These are phyloP conservation scores for Thuja plicata DNA, from an alignment of 83 land plant genomes.

Conservation along the genomic window DNA sequence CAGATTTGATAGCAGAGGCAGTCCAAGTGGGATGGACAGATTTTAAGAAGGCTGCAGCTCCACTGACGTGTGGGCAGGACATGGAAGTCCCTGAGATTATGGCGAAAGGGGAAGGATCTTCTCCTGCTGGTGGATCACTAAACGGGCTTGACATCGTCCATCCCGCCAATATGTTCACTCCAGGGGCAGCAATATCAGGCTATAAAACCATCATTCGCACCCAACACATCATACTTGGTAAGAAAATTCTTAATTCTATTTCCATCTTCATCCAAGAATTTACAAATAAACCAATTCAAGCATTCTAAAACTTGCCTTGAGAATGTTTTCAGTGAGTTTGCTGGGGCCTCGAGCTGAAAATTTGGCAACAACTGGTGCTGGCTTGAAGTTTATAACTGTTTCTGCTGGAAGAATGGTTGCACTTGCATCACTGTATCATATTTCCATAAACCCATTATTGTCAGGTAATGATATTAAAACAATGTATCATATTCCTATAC, in stretches of 20 bases:
- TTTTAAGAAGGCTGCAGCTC: conserved; percentile 59
- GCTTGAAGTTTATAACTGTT: conserved; percentile 31
- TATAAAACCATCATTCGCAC: conserved; percentile 17
- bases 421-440: conserved; percentile 32
- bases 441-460: background rate
- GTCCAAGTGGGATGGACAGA: conserved; percentile 51
- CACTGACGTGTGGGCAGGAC: conserved; percentile 82
- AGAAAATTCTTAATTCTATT: background rate
- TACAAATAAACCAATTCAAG: background rate
- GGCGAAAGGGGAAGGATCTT: conserved; percentile 39
- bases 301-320: conserved; percentile 50
- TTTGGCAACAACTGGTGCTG: conserved; percentile 66
- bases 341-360: conserved; percentile 90
- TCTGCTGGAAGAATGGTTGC: conserved; percentile 58
- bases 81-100: conserved; percentile 87
- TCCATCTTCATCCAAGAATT: too few species aligned
- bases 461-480: background rate
- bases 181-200: conserved; percentile 91
- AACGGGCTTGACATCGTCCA: conserved; percentile 34
- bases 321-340: conserved; percentile 65
- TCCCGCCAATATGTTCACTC: conserved; percentile 79
- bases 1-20: conserved; percentile 64
- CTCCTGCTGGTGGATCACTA: conserved; percentile 27
- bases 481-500: background rate
- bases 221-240: background rate